Percentiles rank a stretch among this genome's conserved stretches.
phyloP scores from a whole-genome alignment of 257 asterid species.

The Cordia subcordata region DNA sequence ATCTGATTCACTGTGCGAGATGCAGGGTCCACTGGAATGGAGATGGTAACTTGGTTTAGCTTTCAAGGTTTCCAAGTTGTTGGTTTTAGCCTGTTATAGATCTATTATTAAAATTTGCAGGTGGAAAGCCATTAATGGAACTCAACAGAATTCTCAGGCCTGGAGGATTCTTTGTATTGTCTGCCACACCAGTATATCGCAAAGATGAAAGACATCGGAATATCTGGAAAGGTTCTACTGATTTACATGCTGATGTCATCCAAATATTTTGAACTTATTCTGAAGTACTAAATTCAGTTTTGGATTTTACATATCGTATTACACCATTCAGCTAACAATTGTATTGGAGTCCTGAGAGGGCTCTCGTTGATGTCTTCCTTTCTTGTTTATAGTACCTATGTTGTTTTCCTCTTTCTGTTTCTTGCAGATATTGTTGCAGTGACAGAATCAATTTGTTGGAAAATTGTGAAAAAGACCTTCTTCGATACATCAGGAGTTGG shows the following conservation, averaged over 20 bases:
- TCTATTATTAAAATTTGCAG: slow-evolving; percentile 38
- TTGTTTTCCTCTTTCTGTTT: slow-evolving; percentile 16
- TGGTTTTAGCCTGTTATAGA: slow-evolving; percentile 7
- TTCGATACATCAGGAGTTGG: slow-evolving; percentile 46
- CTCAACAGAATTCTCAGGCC: slow-evolving; percentile 93
- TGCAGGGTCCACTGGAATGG: slow-evolving; percentile 98
- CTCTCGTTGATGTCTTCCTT: too few species aligned
- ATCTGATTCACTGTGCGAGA: slow-evolving; percentile 92
- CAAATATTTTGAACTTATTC: too few species aligned
- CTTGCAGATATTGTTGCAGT: slow-evolving; percentile 79
- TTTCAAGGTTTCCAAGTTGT: slow-evolving; percentile 5
- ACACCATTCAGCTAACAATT: too few species aligned
- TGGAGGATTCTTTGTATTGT: slow-evolving; percentile 95
- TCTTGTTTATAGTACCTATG: neutral
- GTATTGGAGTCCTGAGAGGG: too few species aligned
- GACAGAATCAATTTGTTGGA: slow-evolving; percentile 90
- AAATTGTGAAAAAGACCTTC: slow-evolving; percentile 43
- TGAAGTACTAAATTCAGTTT: too few species aligned
- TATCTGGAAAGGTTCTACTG: slow-evolving; percentile 68
- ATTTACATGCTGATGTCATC: neutral
- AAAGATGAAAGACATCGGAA: slow-evolving; percentile 54
- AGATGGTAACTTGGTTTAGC: slow-evolving; percentile 50
- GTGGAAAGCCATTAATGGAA: slow-evolving; percentile 86
- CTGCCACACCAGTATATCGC: slow-evolving; percentile 92
- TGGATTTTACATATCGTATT: too few species aligned